Conservation (phyloP, 1,139 yeast species). For the Kluyveromyces marxianus region DNA sequence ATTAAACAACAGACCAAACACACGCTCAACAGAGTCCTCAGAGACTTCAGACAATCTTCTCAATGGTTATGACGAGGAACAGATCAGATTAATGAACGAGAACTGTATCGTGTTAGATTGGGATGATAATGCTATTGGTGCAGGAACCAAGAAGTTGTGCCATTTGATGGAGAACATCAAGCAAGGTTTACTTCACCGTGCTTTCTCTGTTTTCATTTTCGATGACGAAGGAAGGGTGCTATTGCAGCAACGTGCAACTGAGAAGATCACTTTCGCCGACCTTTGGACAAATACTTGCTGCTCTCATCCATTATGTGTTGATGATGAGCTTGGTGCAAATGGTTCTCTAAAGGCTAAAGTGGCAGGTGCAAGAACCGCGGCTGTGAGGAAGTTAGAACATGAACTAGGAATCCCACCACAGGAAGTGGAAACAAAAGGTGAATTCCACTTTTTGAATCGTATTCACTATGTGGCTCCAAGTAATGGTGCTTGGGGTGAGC, state of each 20-base stretch:
- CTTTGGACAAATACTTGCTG: conserved; percentile 99
- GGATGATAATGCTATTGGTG: conserved; percentile 81
- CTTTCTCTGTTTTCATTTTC: conserved; percentile 89
- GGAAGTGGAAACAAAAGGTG: conserved; percentile 29
- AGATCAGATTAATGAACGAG: conserved; percentile 91
- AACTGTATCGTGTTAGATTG: conserved; percentile 89
- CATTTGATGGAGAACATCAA: conserved; percentile 86
- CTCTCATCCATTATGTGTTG: conserved; percentile 88
- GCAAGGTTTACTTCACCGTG: conserved; percentile 83
- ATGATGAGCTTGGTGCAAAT: conserved; percentile 62
- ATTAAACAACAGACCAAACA: conserved; percentile 29
- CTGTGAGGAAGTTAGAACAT: conserved; percentile 84
- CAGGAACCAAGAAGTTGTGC: conserved; percentile 88
- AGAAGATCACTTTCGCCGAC: conserved; percentile 90
- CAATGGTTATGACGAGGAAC: conserved; percentile 88
- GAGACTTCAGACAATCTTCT: conserved; percentile 37
- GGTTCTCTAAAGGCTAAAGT: conserved; percentile 51
- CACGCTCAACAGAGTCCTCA: conserved; percentile 26
- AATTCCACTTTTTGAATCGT: conserved; percentile 77
- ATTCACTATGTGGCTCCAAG: conserved; percentile 90
- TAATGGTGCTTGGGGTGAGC: conserved; percentile 91
- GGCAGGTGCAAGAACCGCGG: conserved; percentile 78
- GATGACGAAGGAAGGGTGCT: conserved; percentile 68
- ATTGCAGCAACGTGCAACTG: conserved; percentile 90
- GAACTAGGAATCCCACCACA: conserved; percentile 85